Evolutionary conservation across 106 monocot genomes (phyloP), one percentile per base, ranked within the genome.

Genomic region (Apostasia shenzhenica): DNA sequence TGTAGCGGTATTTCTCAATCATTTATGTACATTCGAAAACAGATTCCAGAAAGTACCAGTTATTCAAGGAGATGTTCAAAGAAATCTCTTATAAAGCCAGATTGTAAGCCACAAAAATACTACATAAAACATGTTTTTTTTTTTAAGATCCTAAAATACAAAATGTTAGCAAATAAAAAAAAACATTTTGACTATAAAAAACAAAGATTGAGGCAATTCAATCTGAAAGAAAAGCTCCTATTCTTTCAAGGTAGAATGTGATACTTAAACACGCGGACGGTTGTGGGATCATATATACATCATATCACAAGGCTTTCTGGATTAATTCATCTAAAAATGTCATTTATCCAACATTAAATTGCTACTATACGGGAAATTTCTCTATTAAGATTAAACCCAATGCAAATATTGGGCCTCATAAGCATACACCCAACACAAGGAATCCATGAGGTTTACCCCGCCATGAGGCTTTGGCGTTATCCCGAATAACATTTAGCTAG

Each of bases 231-330:
- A 75, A 84, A 91, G 45, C 81, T 91, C 67, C 86, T n/a, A n/a
- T 91, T 56, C 76, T 91, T 3, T 86, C 90, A 60, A 86, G 90
- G n/a, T n/a, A n/a, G 67, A 86, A 90, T 71, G 78, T 90, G 57
- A 83, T 90, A 55, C 75, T 90, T 14, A 86, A 90, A 79, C 90
- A 90, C n/a, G 74, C 86, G 90, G 43, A 81, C 69, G 54, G 81
- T 82, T 14, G 90, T 81, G n/a, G 2, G 90, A 91, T 81, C 90
- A 91, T 54, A 78, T 91, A 4, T 91, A 91, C 58, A 79, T 91
- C 13, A 49, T 91, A 45, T 78, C 70, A 14, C 75, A 81, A 53
- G 90, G 90, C 8, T 48, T 59, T 66, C 54, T 86, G 76, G 90
- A n/a, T n/a, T 91, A 91, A 47, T 8, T 14, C 6, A 9, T 12